A percentile compares a stretch with the other conserved stretches of the same genome.
Evolutionary conservation across 148 eudicot genomes (phyloP).

Genomic region (Linanthus parryae): DNA sequence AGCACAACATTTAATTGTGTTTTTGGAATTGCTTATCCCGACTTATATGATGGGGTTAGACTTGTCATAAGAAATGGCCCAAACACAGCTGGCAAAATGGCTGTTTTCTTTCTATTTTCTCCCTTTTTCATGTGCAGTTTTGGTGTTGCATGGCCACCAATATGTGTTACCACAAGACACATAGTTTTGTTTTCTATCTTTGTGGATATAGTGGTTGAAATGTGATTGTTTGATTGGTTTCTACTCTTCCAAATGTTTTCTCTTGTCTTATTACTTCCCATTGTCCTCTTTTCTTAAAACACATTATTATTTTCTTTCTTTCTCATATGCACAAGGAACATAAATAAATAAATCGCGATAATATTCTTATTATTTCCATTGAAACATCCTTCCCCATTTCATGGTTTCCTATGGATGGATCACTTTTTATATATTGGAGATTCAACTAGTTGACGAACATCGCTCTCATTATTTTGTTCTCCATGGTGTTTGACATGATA

Average conservation of each 20-base stretch:
- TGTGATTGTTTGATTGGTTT: slow-evolving; percentile 10
- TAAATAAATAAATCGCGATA: too few species aligned
- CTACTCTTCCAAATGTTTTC: slow-evolving; percentile 1
- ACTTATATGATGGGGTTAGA: too few species aligned
- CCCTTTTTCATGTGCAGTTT: slow-evolving; percentile 1
- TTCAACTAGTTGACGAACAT: not conserved
- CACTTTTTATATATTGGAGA: not conserved
- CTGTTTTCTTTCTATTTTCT: too few species aligned
- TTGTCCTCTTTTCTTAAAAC: not conserved
- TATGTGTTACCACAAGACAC: slow-evolving; percentile 9
- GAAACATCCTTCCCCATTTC: not conserved
- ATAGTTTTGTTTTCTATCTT: not conserved
- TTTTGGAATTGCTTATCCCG: not conserved
- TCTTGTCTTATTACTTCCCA: too few species aligned
- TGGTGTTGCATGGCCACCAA: slow-evolving; percentile 10
- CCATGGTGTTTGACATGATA: too few species aligned
- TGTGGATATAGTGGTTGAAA: slow-evolving; percentile 8
- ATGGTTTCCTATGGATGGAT: not conserved
- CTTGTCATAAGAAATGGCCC: slow-evolving; percentile 5
- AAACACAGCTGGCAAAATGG: slow-evolving; percentile 10
- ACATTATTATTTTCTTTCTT: not conserved
- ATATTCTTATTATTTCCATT: too few species aligned
- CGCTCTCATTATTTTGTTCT: not conserved
- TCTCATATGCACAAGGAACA: too few species aligned
- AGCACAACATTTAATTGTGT: not conserved